These are phyloP conservation scores for Kingdonia uniflora DNA, from an alignment of 164 flowering plant species.

Conservation along the genomic window DNA sequence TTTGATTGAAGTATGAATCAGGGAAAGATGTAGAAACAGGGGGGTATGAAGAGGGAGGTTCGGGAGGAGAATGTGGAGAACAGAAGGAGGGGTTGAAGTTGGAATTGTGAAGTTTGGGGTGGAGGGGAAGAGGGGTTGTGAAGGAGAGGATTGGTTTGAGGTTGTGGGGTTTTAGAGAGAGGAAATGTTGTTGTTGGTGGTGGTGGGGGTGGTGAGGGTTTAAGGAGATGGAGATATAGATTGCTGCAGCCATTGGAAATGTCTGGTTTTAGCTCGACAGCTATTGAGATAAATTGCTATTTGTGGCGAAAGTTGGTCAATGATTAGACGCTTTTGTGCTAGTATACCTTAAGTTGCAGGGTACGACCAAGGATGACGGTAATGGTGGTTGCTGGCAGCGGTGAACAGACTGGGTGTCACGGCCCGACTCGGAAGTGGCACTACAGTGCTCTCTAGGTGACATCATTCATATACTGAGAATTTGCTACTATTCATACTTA, in stretches of 20 bases:
- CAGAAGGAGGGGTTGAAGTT: slow-evolving; percentile 1
- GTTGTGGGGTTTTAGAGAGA: background rate
- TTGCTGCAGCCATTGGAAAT: slow-evolving; percentile 12
- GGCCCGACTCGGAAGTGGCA: too few relatives aligned
- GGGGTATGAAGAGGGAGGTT: slow-evolving; percentile 1
- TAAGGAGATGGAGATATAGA: slow-evolving; percentile 8
- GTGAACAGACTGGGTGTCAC: too few relatives aligned
- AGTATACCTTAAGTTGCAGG: too few relatives aligned
- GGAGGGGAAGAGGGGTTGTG: slow-evolving; percentile 6
- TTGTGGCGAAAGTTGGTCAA: background rate
- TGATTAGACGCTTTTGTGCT: too few relatives aligned
- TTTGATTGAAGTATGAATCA: background rate
- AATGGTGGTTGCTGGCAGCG: too few relatives aligned
- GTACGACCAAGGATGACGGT: too few relatives aligned
- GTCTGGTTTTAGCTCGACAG: background rate
- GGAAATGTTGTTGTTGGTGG: background rate
- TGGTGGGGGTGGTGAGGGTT: slow-evolving; percentile 3
- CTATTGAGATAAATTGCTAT: background rate
- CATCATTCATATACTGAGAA: too few relatives aligned
- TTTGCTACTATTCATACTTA: too few relatives aligned
- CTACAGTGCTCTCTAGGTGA: too few relatives aligned
- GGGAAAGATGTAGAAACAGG: background rate
- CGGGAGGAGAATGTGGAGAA: too few relatives aligned
- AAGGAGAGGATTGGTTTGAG: background rate
- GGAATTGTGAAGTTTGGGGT: slow-evolving; percentile 9